phyloP scores from a whole-genome alignment of 2,329 filamentous ascomycete genomes.

The Penicillium fuscoglaucum region DNA sequence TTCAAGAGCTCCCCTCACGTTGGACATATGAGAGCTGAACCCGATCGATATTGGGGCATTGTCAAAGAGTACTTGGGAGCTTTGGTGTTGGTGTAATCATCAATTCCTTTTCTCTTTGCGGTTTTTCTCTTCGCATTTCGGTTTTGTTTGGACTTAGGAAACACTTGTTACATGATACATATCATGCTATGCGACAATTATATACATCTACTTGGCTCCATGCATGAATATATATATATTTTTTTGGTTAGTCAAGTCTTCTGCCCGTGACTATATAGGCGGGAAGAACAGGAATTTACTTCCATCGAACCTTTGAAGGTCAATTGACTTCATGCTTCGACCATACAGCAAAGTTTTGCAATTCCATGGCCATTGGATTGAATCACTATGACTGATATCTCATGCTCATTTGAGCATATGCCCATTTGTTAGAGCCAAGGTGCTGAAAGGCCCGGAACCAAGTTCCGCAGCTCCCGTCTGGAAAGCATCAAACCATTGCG shows the following conservation, averaged over 20 bases:
- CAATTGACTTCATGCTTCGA: not conserved
- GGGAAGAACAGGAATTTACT: not conserved
- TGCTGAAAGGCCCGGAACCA: conserved; percentile 12
- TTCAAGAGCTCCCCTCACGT: conserved; percentile 43
- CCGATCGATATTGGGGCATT: conserved; percentile 43
- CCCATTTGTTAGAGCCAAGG: not conserved
- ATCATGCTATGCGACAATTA: not conserved
- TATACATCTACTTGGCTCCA: not conserved
- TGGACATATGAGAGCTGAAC: conserved; percentile 41
- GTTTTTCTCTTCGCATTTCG: not conserved
- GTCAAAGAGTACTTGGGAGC: conserved; percentile 29
- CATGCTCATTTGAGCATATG: not conserved
- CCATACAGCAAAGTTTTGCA: not conserved
- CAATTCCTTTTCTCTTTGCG: not conserved
- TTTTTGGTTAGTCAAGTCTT: not conserved
- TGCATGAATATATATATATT: no score
- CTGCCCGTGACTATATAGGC: not conserved
- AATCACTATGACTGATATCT: conserved; percentile 20
- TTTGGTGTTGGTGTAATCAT: not conserved
- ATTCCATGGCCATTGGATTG: conserved; percentile 11
- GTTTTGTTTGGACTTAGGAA: not conserved
- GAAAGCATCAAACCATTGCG: not conserved
- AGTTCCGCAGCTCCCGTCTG: conserved; percentile 16
- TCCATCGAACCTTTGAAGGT: not conserved
- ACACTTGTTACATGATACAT: not conserved